phyloP scores from a whole-genome alignment of 768 basidiomycete genomes.

The Hypsizygus marmoreus region DNA sequence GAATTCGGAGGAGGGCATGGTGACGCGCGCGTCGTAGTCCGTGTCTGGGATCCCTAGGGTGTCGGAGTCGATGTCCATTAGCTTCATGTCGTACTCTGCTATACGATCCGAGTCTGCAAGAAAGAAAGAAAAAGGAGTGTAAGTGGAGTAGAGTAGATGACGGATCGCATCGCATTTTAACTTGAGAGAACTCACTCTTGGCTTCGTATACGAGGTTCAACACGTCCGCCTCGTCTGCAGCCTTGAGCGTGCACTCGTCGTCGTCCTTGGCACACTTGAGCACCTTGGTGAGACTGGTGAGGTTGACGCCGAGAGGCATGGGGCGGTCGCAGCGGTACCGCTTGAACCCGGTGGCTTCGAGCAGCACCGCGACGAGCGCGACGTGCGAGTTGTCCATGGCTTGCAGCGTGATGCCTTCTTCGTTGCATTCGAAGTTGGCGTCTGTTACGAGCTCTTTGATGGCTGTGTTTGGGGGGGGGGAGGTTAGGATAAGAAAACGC shows the following conservation, averaged over 20 bases:
- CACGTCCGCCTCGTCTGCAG: conserved; percentile 86
- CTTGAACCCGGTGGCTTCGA: conserved; percentile 79
- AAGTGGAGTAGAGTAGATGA: background rate
- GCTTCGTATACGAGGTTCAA: conserved; percentile 90
- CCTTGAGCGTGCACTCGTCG: conserved; percentile 88
- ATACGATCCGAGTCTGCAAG: conserved; percentile 83
- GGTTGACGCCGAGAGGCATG: conserved; percentile 88
- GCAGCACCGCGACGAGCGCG: conserved; percentile 88
- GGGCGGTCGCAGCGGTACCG: conserved; percentile 93
- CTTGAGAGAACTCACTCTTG: conserved; percentile 59
- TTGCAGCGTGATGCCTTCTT: conserved; percentile 92
- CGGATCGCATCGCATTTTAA: background rate
- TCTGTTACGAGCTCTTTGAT: conserved; percentile 98
- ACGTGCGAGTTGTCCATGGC: conserved; percentile 99
- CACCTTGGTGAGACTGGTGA: conserved; percentile 89
- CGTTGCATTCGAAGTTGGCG: conserved; percentile 96
- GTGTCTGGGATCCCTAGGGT: conserved; percentile 95
- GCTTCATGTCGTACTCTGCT: conserved; percentile 98
- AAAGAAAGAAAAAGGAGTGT: background rate
- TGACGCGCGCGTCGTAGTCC: conserved; percentile 91
- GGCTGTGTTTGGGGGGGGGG: conserved; percentile 52
- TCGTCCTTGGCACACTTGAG: conserved; percentile 97
- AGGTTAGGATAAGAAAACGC: background rate
- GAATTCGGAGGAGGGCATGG: conserved; percentile 86
- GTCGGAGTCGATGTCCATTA: conserved; percentile 99